Base-by-base conservation (phyloP, 2,329 filamentous ascomycete species). In the Colletotrichum viniferum region DNA sequence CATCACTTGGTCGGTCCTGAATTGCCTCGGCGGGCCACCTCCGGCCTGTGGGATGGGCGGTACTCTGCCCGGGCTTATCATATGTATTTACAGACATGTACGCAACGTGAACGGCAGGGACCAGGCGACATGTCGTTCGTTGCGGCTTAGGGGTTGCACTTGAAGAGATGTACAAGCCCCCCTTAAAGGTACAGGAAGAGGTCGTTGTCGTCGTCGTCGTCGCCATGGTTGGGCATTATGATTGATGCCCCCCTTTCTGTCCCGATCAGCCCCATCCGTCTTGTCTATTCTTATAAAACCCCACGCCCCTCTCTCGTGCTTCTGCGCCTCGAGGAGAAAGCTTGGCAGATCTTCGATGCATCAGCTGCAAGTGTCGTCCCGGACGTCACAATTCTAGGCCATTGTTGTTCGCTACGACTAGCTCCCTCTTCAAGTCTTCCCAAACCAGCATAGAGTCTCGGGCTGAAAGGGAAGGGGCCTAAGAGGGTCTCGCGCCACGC, bases 281-380 rank as follows among this genome's bases (percentile, higher is more conserved):
- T 48, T 43, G 13, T 38, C 7, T 36, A 26, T 38, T 26, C 21
- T 73, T 68, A 73, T 68, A 73, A 75, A 63, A 56, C 69, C 38
- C 63, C 26, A 36, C 21, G 43, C 63, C 63, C 63, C 58, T 73
- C 63, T 60, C 34, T 64, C n/a, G 24, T 74, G 68, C 73, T 55
- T 64, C 68, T 56, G 38, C 38, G 18, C 68, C 36, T 32, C 38
- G 30, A 18, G n/a, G 26, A 14, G n/a, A 73, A 73, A 73, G 69
- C 73, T 73, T 75, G 63, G 73, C 58, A 24, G 73, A 68, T 68
- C 58, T 73, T 73, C 32, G 34, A 73, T 58, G 48, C 73, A 73
- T 73, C 48, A 55, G 24, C 43, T 36, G 55, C 69, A 48, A 61
- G 34, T 65, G n/a, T 56, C 18, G 56, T 52, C 24, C 26, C 16